Base-by-base conservation (phyloP, 805 yeast genomes). In the Candida ulmi region DNA sequence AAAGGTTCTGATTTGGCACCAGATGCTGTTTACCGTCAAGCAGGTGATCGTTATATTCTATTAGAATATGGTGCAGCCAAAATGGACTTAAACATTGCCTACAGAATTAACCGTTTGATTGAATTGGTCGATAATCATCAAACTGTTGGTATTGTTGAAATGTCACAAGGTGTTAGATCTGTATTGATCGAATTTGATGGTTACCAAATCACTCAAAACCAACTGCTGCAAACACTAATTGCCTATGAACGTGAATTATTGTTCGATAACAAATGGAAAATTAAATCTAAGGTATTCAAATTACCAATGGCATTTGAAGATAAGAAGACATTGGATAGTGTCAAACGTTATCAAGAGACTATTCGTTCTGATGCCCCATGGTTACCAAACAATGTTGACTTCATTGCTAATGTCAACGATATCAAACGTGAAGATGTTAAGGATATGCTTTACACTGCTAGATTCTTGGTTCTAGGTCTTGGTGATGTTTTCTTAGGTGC, bases 401-500 rank as follows among this genome's bases (percentile, higher is more conserved):
- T 93, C 66, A 77, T 91, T 62, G 95, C 95, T 26, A 77, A 79
- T 50, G 88, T 90, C 45, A 91, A 93, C 61, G 93, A 83, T 17
- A 72, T 93, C 32, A 75, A 74, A 41, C 79, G 96, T 51, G 68
- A 76, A 11, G 84, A 78, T 38, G 91, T 93, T 39, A 72, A 80
- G 45, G 86, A 87, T 51, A 80, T 91, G 83, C 63, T 93, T 57
- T 91, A 88, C 66, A 68, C 84, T 33, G 98, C 98, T 5, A 74
- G 90, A 57, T 93, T 83, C 71, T 69, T 93, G 66, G 98, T 93
- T 7, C 69, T 91, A 46, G 99, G 98, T 40, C 76, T 91, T 38
- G 99, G 98, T 58, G 99, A 93, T 63, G 98, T 93, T 21, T 91
- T 90, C 66, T 72, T 93, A 52, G 98, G 98, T 36, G 96, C 99